These are phyloP conservation scores for Fraxinus sp. DNA, from an alignment of 305 asterid species.

Conservation along the genomic window DNA sequence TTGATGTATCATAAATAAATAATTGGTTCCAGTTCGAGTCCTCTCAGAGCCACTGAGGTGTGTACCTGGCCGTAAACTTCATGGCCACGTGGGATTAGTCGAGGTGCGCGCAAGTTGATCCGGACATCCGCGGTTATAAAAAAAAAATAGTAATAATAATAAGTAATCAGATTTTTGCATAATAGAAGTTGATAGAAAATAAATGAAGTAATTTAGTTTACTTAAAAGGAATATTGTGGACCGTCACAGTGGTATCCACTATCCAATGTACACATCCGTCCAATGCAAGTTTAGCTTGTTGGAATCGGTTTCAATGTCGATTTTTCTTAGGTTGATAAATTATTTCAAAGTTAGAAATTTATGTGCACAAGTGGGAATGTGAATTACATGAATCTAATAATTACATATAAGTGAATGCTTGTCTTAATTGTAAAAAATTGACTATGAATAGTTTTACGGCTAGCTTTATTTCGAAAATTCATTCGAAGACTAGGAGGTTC, in stretches of 20 bases:
- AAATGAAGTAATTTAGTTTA: no score
- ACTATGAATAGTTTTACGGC: neutral
- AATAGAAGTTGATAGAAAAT: neutral
- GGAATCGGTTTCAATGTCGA: neutral
- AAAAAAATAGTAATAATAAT: no score
- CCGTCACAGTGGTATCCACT: no score
- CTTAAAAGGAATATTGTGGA: no score
- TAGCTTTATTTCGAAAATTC: neutral
- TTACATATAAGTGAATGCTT: neutral
- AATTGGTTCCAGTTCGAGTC: no score
- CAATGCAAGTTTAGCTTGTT: neutral
- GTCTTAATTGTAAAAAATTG: neutral
- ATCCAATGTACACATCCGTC: neutral
- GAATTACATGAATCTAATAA: neutral
- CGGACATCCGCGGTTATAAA: no score
- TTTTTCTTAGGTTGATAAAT: neutral
- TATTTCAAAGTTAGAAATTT: no score
- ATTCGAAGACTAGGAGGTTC: neutral
- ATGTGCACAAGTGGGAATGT: neutral
- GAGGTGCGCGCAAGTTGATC: no score
- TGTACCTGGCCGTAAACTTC: no score
- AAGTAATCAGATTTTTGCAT: no score
- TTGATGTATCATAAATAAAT: neutral
- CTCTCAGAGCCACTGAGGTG: no score
- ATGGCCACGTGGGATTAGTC: no score